Percentiles rank a stretch among this genome's conserved stretches.
phyloP scores from a whole-genome alignment of 2,329 filamentous ascomycete species.

The Ophiosphaerella korrae region DNA sequence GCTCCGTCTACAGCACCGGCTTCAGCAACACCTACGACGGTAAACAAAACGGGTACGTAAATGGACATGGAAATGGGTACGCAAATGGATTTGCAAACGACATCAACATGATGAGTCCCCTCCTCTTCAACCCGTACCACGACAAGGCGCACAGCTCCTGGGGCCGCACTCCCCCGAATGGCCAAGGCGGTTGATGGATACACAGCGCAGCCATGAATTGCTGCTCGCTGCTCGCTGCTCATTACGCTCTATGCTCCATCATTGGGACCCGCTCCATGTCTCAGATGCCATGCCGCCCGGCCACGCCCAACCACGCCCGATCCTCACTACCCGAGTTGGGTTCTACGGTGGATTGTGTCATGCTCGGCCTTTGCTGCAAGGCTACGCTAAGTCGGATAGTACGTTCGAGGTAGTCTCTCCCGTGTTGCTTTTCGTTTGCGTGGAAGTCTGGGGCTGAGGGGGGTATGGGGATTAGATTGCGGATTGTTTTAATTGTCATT shows the following conservation, averaged over 20 bases:
- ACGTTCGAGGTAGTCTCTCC: no score
- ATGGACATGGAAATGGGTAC: slow-evolving; percentile 14
- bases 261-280: no score
- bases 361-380: no score
- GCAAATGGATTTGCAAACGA: slow-evolving; percentile 24
- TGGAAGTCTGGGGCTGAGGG: no score
- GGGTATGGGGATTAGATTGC: no score
- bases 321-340: no score
- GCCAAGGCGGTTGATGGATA: slow-evolving; percentile 45
- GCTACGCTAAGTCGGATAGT: no score
- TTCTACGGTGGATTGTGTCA: no score
- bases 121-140: slow-evolving; percentile 50
- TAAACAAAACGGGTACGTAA: slow-evolving; percentile 24
- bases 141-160: slow-evolving; percentile 38
- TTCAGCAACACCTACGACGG: slow-evolving; percentile 20
- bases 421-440: no score
- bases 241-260: not conserved
- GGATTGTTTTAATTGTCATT: no score
- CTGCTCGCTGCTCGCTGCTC: slow-evolving; percentile 13
- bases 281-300: no score
- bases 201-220: slow-evolving; percentile 16
- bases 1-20: slow-evolving; percentile 29
- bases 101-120: slow-evolving; percentile 45
- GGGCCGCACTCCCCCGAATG: slow-evolving; percentile 44
- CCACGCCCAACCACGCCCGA: no score